A percentile compares a stretch with the other conserved stretches of the same genome.
phyloP scores from a whole-genome alignment of 345 rosid species.

The Citrus cavaleriei region DNA sequence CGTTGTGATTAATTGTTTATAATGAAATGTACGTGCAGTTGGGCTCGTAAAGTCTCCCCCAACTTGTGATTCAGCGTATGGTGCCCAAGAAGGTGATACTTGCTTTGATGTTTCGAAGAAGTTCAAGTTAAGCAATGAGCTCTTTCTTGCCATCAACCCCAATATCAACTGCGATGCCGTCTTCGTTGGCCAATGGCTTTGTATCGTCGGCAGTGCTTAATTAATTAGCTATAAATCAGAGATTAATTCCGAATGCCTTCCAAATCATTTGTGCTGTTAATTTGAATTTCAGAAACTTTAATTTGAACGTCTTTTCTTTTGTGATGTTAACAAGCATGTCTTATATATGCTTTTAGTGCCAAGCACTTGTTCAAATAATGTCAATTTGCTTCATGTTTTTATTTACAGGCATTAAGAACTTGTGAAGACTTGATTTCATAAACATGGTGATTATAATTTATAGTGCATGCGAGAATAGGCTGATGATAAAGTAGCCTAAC shows the following conservation, averaged over 20 bases:
- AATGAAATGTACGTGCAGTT: background rate
- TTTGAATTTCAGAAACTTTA: background rate
- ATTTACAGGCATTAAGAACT: too few relatives aligned
- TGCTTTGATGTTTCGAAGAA: background rate
- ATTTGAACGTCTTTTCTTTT: background rate
- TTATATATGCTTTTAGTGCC: background rate
- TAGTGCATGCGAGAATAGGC: too few relatives aligned
- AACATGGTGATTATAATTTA: too few relatives aligned
- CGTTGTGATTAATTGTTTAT: too few relatives aligned
- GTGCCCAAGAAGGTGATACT: conserved; percentile 5
- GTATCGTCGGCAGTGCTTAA: conserved; percentile 19
- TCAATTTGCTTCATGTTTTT: background rate
- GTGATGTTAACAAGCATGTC: background rate
- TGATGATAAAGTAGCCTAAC: too few relatives aligned
- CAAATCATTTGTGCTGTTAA: background rate
- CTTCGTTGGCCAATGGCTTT: conserved; percentile 41
- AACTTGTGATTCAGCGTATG: conserved; percentile 8
- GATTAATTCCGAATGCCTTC: background rate
- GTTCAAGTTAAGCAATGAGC: background rate
- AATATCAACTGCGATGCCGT: conserved; percentile 25
- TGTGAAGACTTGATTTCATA: too few relatives aligned
- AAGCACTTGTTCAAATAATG: background rate
- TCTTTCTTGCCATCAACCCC: conserved; percentile 23
- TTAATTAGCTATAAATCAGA: background rate
- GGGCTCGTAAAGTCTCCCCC: background rate